These are phyloP conservation scores for Blastocystis sp. DNA, from an alignment of 352 stramenopile species.

Conservation along the genomic window DNA sequence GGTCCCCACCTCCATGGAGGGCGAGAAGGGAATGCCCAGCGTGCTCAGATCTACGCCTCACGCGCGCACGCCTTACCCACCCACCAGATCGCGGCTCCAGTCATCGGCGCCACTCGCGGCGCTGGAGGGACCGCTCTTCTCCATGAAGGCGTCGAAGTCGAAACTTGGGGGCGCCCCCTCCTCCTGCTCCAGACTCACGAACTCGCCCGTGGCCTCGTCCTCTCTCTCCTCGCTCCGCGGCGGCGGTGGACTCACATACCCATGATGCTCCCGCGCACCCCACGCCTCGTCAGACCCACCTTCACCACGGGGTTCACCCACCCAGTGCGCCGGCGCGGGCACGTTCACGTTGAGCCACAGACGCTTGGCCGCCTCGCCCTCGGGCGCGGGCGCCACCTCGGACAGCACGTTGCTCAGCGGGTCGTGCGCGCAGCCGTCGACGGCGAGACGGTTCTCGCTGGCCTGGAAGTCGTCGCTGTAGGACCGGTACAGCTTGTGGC, in stretches of 20 bases:
- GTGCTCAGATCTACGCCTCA: constrained; percentile 22
- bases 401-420: not conserved
- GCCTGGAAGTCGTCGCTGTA: constrained; percentile 17
- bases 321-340: not conserved
- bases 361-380: not conserved
- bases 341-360: constrained; percentile 37
- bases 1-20: not conserved
- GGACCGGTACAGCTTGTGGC: constrained; percentile 5
- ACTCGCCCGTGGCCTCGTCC: not conserved
- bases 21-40: constrained; percentile 42
- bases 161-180: not conserved
- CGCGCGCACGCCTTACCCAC: not conserved
- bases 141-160: not conserved
- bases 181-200: not conserved
- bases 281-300: not conserved
- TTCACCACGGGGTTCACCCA: not conserved
- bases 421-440: not conserved
- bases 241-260: not conserved
- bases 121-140: not conserved
- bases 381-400: not conserved
- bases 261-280: not conserved
- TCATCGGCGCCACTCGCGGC: not conserved
- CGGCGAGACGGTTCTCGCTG: not conserved
- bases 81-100: not conserved
- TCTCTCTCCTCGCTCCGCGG: not conserved